phyloP scores from a whole-genome alignment of 805 yeast genomes.

The Kodamaea leandrae region DNA sequence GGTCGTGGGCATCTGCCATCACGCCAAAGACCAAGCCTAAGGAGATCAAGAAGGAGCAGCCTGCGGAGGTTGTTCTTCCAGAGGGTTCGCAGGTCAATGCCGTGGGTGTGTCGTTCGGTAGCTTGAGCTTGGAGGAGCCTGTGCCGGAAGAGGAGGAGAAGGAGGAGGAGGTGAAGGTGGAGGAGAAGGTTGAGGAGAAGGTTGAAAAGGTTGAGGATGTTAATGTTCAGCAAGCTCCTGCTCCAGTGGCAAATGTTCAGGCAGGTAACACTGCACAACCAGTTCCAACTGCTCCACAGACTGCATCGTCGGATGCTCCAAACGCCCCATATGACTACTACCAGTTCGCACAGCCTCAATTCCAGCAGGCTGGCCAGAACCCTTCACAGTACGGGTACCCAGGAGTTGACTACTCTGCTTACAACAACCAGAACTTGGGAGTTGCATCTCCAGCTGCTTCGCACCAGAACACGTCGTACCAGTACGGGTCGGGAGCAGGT shows the following conservation, averaged over 20 bases:
- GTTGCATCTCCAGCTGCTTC: slow-evolving; percentile 29
- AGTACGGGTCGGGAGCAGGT: slow-evolving; percentile 19
- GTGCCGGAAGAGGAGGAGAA: slow-evolving; percentile 39
- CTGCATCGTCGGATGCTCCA: slow-evolving; percentile 4
- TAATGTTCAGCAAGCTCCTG: slow-evolving; percentile 4
- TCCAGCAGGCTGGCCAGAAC: slow-evolving; percentile 40
- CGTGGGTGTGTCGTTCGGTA: slow-evolving; percentile 64
- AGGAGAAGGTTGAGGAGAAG: slow-evolving; percentile 10
- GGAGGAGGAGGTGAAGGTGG: slow-evolving; percentile 10
- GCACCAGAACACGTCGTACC: slow-evolving; percentile 27
- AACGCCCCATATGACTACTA: slow-evolving; percentile 27
- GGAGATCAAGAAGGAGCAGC: slow-evolving; percentile 14
- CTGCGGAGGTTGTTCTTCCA: slow-evolving; percentile 48
- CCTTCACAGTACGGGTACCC: slow-evolving; percentile 45
- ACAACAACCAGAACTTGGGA: slow-evolving; percentile 33
- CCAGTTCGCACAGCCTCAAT: slow-evolving; percentile 41
- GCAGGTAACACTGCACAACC: background rate
- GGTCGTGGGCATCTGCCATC: slow-evolving; percentile 72
- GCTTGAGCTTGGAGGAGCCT: slow-evolving; percentile 49
- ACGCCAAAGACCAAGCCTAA: slow-evolving; percentile 47
- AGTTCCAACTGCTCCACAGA: slow-evolving; percentile 11
- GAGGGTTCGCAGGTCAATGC: slow-evolving; percentile 43
- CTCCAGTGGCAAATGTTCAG: slow-evolving; percentile 8
- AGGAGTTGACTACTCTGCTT: slow-evolving; percentile 41
- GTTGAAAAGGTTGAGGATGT: slow-evolving; percentile 5